Base-by-base conservation (phyloP, 495 filamentous ascomycete genomes). In the Elasticomyces elasticus region DNA sequence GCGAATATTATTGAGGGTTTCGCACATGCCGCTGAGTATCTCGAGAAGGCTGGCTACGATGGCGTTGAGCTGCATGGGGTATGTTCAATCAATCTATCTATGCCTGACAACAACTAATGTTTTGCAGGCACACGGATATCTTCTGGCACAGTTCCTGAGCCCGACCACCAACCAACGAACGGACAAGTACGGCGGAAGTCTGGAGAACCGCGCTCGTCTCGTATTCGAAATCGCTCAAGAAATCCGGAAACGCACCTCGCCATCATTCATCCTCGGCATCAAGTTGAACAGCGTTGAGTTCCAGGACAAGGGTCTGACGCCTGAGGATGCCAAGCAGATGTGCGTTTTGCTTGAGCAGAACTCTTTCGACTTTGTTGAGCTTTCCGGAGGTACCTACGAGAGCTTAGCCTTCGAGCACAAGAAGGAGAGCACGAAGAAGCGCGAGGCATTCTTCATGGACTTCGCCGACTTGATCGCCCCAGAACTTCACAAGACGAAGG, bases 231-330 rank as follows among this genome's bases (percentile, higher is more conserved):
- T 65, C 48, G 61, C 63, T n/a, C 51, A 54, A 15, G 63, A 50
- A 42, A 53, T 64, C 45, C 63, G 63, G 42, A 43, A 58, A 38
- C 58, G 59, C 20, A 61, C 60, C 7, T 30, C 54, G 19, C 55
- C 55, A 3, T 28, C 37, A 13, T 85, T 85, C 69, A 74, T 82
- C 33, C 59, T 86, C 28, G 71, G 74, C 41, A 81, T 83, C 65
- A 85, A 86, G 67, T 66, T 85, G 61, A 85, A 85, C 68, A 79
- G 74, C 58, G 79, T 82, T 56, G 81, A 86, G 64, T 84, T 84
- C 65, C 79, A 86, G 62, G 70, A 75, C 15, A 66, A 72, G 15
- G 81, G 81, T 11, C 77, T 84, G 62, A 54, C 71, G 31, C 64
- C 76, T 6, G 73, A 79, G 20, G 82, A 84, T 43, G 76, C 76